phyloP scores from a whole-genome alignment of 2,329 filamentous ascomycete genomes.

The Aureobasidium sp. region DNA sequence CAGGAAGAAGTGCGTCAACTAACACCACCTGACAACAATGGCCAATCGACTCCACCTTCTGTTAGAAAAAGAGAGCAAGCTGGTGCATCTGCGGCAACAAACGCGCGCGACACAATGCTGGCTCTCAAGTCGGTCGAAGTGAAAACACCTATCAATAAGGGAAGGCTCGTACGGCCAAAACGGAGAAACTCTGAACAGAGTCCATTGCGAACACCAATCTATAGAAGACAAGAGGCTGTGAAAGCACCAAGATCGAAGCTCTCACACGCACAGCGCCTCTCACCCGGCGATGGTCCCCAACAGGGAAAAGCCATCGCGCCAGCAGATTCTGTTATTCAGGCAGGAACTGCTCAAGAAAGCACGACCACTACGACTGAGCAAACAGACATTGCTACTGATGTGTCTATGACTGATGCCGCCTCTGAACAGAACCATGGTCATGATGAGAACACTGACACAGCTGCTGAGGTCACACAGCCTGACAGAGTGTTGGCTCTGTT shows the following conservation, averaged over 20 bases:
- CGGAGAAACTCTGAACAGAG: constrained; percentile 1
- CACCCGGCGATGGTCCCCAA: not conserved
- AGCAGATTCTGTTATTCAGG: not conserved
- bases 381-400: not conserved
- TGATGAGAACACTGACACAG: not conserved
- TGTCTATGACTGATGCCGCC: not conserved
- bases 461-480: constrained; percentile 26
- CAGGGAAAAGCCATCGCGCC: not conserved
- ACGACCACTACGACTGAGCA: not conserved
- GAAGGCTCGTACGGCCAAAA: constrained; percentile 15
- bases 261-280: not conserved
- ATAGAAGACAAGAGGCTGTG: not conserved
- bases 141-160: constrained; percentile 9
- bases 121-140: not conserved
- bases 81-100: constrained; percentile 24
- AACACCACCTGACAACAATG: not conserved
- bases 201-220: not conserved
- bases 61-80: constrained; percentile 25
- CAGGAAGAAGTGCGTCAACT: not conserved
- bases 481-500: constrained; percentile 51
- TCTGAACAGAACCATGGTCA: not conserved
- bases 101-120: constrained; percentile 15
- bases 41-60: constrained; percentile 12
- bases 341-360: not conserved
- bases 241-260: constrained; percentile 6